Evolutionary conservation across 2,329 filamentous ascomycete genomes (phyloP), one percentile per base, ranked within the genome.

Genomic region (Ambrosiella beaveri): DNA sequence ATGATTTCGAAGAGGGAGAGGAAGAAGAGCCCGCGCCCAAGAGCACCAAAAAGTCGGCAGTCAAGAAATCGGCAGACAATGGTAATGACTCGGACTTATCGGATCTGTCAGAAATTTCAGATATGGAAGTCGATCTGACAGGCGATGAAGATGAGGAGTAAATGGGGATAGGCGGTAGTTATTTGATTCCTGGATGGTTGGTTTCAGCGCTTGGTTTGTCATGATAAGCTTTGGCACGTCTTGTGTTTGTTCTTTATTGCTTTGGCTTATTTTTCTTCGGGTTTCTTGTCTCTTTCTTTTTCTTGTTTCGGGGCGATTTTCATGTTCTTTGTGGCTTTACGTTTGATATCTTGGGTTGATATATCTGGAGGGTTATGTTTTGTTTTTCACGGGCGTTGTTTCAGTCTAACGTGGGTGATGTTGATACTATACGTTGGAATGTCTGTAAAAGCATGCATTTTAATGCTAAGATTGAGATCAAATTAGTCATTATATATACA

Each of bases 1-100:
- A 64, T 35, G 64, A 64, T 12, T 62, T 56, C 2, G 57, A 60
- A 17, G 62, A 64, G 13, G 63, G 62, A 8, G 64, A 65, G 12
- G 66, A 38, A 36, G 11, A 37, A n/a, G 27, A 53, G 36, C 27
- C 13, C 17, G 27, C 51, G 27, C 15, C 15, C 15, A 49, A 49
- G n/a, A 27, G 27, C 44, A 47, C 44, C 11, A 47, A 47, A 7
- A 53, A 53, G 37, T 37, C 51, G 7, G 13, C 51, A 44, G 2
- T 36, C 19, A 13, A 40, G 6, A 51, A 44, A 15, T 36, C 19
- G 35, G 40, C 35, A 36, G 45, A 27, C 27, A 45, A 40, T 36
- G 50, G 44, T 15, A 50, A 61, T 13, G 57, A 59, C 15, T 56
- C 56, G 1, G 59, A 61, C 37, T 58, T 54, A n/a, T 61, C 59